Percentiles rank a stretch among this genome's conserved stretches.
Conservation (phyloP, 371 early-diverging fungal species). For the Mortierella sp. region DNA sequence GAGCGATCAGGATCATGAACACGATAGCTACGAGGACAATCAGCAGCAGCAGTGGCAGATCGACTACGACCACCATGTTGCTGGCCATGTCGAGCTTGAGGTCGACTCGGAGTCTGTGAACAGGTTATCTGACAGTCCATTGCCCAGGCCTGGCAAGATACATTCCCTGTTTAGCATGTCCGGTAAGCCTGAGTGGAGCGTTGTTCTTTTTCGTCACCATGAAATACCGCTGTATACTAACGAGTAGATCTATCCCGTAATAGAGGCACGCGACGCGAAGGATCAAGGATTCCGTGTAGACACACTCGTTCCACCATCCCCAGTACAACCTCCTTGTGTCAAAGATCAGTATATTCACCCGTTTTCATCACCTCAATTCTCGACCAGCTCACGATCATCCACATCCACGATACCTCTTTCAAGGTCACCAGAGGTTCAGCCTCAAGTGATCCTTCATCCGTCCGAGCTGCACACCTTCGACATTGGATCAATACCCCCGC, state of each 20-base stretch:
- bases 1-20: conserved; percentile 31
- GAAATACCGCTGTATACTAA: no score
- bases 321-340: conserved; percentile 6
- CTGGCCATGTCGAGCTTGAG: conserved; percentile 36
- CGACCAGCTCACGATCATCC: conserved; percentile 22
- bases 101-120: conserved; percentile 4
- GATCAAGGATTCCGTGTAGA: conserved; percentile 15
- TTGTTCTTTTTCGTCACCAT: not conserved
- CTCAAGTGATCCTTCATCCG: conserved; percentile 17
- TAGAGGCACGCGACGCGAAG: conserved; percentile 20
- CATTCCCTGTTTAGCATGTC: conserved; percentile 35
- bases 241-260: not conserved
- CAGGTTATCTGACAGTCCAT: not conserved
- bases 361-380: conserved; percentile 29
- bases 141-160: conserved; percentile 5
- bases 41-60: conserved; percentile 49
- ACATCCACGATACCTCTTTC: conserved; percentile 29
- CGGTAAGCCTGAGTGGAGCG: conserved; percentile 7
- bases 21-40: conserved; percentile 27
- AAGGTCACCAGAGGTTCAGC: conserved; percentile 35
- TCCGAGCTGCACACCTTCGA: conserved; percentile 16
- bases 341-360: conserved; percentile 33
- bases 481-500: conserved; percentile 22
- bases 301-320: conserved; percentile 3
- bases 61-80: conserved; percentile 40